A percentile compares a stretch with the other conserved stretches of the same genome.
These are phyloP conservation scores for Skeletonema grethae DNA, from an alignment of 108 stramenopile species.

Conservation along the genomic window DNA sequence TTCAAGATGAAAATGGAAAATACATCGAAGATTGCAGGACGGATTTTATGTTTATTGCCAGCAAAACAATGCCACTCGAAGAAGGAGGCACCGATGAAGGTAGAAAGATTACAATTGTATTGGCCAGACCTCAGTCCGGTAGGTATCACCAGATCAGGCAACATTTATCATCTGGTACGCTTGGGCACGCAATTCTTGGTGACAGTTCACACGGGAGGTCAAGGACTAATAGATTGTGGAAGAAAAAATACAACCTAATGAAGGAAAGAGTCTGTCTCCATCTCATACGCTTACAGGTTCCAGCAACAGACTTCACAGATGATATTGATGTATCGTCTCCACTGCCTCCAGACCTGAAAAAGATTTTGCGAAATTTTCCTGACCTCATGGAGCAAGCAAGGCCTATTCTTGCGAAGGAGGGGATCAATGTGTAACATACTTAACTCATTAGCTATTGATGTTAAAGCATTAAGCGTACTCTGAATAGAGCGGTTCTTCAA, in stretches of 20 bases:
- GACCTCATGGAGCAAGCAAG: constrained; percentile 27
- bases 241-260: constrained; percentile 27
- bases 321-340: constrained; percentile 49
- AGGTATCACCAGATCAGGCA: constrained; percentile 71
- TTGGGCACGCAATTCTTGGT: constrained; percentile 46
- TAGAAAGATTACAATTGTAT: constrained; percentile 31
- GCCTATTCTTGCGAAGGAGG: constrained; percentile 14
- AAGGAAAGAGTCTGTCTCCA: constrained; percentile 50
- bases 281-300: constrained; percentile 29
- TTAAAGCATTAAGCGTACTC: constrained; percentile 58
- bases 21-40: constrained; percentile 34
- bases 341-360: constrained; percentile 32
- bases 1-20: constrained; percentile 50
- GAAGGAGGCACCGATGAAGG: constrained; percentile 32
- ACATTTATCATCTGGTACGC: constrained; percentile 45
- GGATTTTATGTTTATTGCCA: constrained; percentile 36
- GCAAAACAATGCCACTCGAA: constrained; percentile 12
- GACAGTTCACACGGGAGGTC: constrained; percentile 32
- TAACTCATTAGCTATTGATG: not conserved
- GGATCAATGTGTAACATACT: constrained; percentile 10
- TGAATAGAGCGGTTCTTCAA: constrained; percentile 71
- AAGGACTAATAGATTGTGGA: constrained; percentile 42
- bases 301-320: constrained; percentile 36
- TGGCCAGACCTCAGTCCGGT: constrained; percentile 47
- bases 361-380: constrained; percentile 31